These are phyloP conservation scores for Hypoxylon sp. DNA, from an alignment of 2,329 filamentous ascomycete genomes.

Conservation along the genomic window DNA sequence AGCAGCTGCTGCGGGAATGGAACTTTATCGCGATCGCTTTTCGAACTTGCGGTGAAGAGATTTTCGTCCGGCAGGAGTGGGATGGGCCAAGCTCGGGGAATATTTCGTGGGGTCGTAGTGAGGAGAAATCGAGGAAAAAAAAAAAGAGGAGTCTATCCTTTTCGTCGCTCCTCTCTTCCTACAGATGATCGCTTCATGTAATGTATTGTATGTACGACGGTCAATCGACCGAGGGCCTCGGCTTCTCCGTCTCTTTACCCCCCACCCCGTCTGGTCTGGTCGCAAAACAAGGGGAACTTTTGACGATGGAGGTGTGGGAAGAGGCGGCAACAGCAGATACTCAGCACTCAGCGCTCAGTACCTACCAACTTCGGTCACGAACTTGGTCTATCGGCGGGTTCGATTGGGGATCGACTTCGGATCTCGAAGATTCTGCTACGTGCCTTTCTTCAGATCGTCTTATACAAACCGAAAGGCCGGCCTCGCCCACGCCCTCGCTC, in stretches of 20 bases:
- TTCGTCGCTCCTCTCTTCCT: slow-evolving; percentile 2
- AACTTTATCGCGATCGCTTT: slow-evolving; percentile 26
- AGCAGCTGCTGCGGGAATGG: too few relatives aligned
- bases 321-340: neutral
- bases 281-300: slow-evolving; percentile 23
- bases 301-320: slow-evolving; percentile 10
- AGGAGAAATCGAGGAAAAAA: slow-evolving; percentile 18
- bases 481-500: too few relatives aligned
- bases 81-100: slow-evolving; percentile 34
- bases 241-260: neutral
- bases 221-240: slow-evolving; percentile 10
- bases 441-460: neutral
- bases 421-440: slow-evolving; percentile 31
- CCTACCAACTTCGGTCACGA: neutral
- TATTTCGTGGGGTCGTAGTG: slow-evolving; percentile 37
- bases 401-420: slow-evolving; percentile 24
- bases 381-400: neutral
- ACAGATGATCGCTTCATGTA: neutral
- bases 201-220: slow-evolving; percentile 2
- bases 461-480: too few relatives aligned
- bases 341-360: too few relatives aligned
- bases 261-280: neutral
- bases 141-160: slow-evolving; percentile 1
- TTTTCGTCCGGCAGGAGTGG: neutral
- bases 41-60: slow-evolving; percentile 40